Evolutionary conservation across 2,329 filamentous ascomycete genomes (phyloP).

Genomic region (Trichophyton simii): DNA sequence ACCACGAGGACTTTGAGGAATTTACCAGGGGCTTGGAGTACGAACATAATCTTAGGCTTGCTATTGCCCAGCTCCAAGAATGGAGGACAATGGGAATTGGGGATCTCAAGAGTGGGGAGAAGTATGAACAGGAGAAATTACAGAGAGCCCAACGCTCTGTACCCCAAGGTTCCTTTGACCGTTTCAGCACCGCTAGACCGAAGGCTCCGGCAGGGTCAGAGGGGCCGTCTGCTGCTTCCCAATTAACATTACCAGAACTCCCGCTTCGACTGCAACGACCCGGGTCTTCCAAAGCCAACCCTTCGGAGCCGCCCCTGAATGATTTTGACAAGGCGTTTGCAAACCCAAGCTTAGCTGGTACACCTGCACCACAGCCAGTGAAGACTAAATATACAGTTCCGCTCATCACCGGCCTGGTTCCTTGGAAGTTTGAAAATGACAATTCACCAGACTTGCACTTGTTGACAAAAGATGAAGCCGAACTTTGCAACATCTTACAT

Average conservation of each 20-base stretch:
- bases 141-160: slow-evolving; percentile 52
- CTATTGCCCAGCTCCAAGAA: slow-evolving; percentile 81
- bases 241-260: slow-evolving; percentile 67
- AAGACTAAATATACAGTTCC: slow-evolving; percentile 43
- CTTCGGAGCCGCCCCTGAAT: slow-evolving; percentile 31
- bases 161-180: slow-evolving; percentile 71
- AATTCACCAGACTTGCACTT: slow-evolving; percentile 69
- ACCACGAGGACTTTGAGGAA: slow-evolving; percentile 74
- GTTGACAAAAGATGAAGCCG: slow-evolving; percentile 67
- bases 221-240: slow-evolving; percentile 59
- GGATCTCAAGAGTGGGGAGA: slow-evolving; percentile 74
- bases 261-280: slow-evolving; percentile 47
- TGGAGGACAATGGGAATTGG: slow-evolving; percentile 79
- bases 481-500: slow-evolving; percentile 71
- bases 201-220: slow-evolving; percentile 58
- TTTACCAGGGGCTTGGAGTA: slow-evolving; percentile 77
- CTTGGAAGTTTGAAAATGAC: slow-evolving; percentile 58
- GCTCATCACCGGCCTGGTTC: slow-evolving; percentile 34
- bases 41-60: slow-evolving; percentile 80
- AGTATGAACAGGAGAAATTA: slow-evolving; percentile 83
- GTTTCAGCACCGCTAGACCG: slow-evolving; percentile 62
- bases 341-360: slow-evolving; percentile 39
- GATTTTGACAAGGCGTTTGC: slow-evolving; percentile 43
- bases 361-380: slow-evolving; percentile 25
- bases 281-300: slow-evolving; percentile 21